Conservation (phyloP, 148 eudicot genomes). For the Diospyros lotus region DNA sequence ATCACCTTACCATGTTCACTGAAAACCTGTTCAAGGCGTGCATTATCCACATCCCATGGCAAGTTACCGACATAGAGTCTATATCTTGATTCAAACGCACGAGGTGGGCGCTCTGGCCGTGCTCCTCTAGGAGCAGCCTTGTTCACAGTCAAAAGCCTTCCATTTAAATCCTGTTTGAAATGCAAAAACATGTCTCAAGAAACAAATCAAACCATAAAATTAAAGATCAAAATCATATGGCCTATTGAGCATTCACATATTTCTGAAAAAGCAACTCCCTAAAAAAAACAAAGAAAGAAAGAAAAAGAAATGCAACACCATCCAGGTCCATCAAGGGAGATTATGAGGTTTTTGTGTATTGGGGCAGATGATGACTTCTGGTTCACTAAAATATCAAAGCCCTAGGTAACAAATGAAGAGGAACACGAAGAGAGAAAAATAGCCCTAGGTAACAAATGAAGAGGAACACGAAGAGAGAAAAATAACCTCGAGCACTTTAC, state of each 20-base stretch:
- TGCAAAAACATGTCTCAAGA: constrained; percentile 1
- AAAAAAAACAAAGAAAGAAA: too few relatives aligned
- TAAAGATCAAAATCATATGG: too few relatives aligned
- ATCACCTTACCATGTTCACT: constrained; percentile 69
- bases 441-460: neutral
- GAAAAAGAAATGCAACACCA: neutral
- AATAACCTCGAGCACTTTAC: too few relatives aligned
- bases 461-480: too few relatives aligned
- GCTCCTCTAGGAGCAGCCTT: constrained; percentile 93
- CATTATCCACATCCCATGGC: constrained; percentile 78
- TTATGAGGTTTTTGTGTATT: neutral
- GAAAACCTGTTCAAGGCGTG: constrained; percentile 64
- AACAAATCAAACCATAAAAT: neutral
- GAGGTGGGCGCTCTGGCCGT: constrained; percentile 59
- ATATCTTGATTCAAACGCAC: constrained; percentile 44
- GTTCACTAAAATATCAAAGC: neutral
- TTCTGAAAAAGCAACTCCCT: too few relatives aligned
- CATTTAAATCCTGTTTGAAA: constrained; percentile 55
- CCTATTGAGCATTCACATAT: too few relatives aligned
- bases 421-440: too few relatives aligned
- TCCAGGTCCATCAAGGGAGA: neutral
- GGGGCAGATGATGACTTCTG: neutral
- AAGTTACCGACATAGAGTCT: constrained; percentile 84
- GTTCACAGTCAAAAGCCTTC: constrained; percentile 74
- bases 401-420: neutral